Evolutionary conservation across 208 protist genomes (phyloP).

Genomic region (Leishmania tropica): DNA sequence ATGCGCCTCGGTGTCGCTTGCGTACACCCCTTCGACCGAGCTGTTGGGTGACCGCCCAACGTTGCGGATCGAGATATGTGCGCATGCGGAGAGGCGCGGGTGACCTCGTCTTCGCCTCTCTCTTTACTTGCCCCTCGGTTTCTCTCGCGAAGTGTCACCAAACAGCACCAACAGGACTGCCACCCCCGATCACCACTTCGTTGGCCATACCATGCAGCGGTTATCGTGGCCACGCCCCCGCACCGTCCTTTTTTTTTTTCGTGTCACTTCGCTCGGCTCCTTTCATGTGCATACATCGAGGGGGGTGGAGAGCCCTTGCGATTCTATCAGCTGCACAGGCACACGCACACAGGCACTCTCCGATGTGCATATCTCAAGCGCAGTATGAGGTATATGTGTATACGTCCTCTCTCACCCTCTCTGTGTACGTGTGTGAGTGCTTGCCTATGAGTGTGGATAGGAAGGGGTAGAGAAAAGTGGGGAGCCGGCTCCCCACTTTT

Average conservation of each 20-base stretch:
- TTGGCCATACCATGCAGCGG: no score
- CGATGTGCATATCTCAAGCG: no score
- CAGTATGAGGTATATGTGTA: background rate
- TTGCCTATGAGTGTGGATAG: background rate
- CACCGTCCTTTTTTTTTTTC: background rate
- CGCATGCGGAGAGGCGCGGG: background rate
- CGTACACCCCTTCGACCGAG: no score
- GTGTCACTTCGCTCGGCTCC: background rate
- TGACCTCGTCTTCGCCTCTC: background rate
- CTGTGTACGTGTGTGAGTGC: constrained; percentile 3
- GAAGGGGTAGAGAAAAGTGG: background rate
- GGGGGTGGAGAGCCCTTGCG: background rate
- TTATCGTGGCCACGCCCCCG: background rate
- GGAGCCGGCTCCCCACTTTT: background rate
- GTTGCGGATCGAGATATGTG: background rate
- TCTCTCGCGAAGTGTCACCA: background rate
- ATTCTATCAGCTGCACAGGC: background rate
- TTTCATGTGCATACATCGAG: background rate
- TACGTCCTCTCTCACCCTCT: background rate
- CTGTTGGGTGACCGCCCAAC: background rate
- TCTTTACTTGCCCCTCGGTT: background rate
- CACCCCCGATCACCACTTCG: no score
- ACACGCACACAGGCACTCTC: background rate
- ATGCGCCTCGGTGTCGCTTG: background rate
- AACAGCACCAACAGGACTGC: background rate